A percentile compares a stretch with the other conserved stretches of the same genome.
Conservation (phyloP, 495 filamentous ascomycete genomes). For the Hyaloscypha finlandica region DNA sequence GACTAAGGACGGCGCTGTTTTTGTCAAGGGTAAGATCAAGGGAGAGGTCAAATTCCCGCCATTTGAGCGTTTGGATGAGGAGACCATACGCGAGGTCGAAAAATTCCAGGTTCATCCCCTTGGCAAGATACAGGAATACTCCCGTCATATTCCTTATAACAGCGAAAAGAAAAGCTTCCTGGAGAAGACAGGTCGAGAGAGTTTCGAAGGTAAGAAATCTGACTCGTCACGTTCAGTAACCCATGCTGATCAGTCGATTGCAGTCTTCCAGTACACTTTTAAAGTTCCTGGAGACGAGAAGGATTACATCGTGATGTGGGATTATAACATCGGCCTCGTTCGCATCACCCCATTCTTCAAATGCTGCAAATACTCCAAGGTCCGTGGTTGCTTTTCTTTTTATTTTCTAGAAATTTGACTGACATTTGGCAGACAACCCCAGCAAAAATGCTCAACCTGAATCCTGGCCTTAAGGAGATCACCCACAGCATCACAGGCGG, state of each 20-base stretch:
- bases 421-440: slow-evolving; percentile 68
- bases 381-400: slow-evolving; percentile 33
- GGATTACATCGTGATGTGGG: slow-evolving; percentile 86
- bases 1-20: slow-evolving; percentile 61
- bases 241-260: slow-evolving; percentile 20
- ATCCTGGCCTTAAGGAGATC: slow-evolving; percentile 80
- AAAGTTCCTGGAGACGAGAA: slow-evolving; percentile 65
- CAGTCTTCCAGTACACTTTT: slow-evolving; percentile 94
- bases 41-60: slow-evolving; percentile 69
- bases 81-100: slow-evolving; percentile 54
- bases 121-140: slow-evolving; percentile 66
- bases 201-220: slow-evolving; percentile 72
- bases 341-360: slow-evolving; percentile 96
- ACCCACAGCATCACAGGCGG: slow-evolving; percentile 95
- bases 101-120: slow-evolving; percentile 67
- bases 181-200: slow-evolving; percentile 80
- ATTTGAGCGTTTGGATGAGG: slow-evolving; percentile 60
- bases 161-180: slow-evolving; percentile 89
- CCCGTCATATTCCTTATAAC: slow-evolving; percentile 85
- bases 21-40: slow-evolving; percentile 56
- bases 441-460: slow-evolving; percentile 75
- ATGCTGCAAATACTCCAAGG: slow-evolving; percentile 83
- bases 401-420: background rate
- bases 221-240: background rate
- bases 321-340: slow-evolving; percentile 94